Base-by-base conservation (phyloP, 768 basidiomycete species). In the Naganishia kalamii region DNA sequence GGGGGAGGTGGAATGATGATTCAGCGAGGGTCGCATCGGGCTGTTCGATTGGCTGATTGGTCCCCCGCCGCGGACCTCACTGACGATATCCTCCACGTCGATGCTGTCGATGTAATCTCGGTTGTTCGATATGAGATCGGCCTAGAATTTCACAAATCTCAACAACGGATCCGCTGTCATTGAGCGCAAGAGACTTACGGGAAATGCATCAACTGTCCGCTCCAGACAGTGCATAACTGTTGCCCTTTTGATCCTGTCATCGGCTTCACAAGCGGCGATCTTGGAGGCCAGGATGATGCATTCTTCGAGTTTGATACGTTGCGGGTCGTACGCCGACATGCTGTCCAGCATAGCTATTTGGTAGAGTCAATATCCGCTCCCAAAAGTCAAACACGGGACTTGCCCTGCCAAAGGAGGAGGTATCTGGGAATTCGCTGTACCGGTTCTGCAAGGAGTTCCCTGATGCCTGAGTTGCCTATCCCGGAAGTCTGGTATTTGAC, bases 371-470 rank as follows among this genome's bases (percentile, higher is more conserved):
- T 6, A 4, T 62, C 32, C 46, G 32, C 69, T 30, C 67, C 67
- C 25, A 51, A 30, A 25, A 0, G 29, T 43, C 21, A 4, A 40
- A 3, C 23, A 21, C 30, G 33, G 6, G 7, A 71, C 79, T 70
- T 61, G 81, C 81, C 77, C 65, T 90, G 87, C 78, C 94, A 90
- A 69, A 98, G 83, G 27, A 98, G 81, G 0, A 91, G 93, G 78
- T 97, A 97, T 69, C 94, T 83, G 4, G 93, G 92, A 72, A 98
- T 91, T 35, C 93, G 86, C 73, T 98, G 93, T 5, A 96, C 90
- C 17, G 93, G 93, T 70, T 98, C 93, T 87, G 94, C 94, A 23
- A 97, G 82, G 52, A 96, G 84, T 75, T 94, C 92, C 29, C 92
- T 84, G 62, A 97, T 81, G 47, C 90, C 92, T 63, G 94, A 84